Conservation (phyloP, 2,329 filamentous ascomycete species). For the Davidsoniella australis region DNA sequence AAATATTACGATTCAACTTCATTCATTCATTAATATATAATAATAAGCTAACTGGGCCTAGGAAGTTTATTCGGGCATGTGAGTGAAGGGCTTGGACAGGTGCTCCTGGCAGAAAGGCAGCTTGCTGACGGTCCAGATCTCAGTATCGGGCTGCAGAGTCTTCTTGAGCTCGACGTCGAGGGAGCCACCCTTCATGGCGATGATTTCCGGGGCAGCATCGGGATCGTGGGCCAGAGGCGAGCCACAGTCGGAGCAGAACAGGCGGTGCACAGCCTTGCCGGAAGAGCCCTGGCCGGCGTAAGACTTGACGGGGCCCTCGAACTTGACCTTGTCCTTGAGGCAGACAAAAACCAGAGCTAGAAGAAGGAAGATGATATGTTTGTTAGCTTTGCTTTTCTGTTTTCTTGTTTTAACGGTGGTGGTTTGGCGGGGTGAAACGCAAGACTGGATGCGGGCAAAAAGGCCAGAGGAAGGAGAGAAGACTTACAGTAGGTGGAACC, state of each 20-base stretch:
- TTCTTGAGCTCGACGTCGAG: slow-evolving; percentile 49
- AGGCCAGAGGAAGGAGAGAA: background rate
- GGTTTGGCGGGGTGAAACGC: too few species aligned
- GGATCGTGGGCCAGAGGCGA: slow-evolving; percentile 55
- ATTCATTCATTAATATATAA: background rate
- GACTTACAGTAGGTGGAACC: slow-evolving; percentile 50
- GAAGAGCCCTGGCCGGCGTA: slow-evolving; percentile 42
- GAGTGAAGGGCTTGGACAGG: slow-evolving; percentile 42
- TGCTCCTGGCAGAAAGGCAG: slow-evolving; percentile 53
- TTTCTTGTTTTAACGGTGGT: background rate
- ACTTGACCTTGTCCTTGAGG: slow-evolving; percentile 45
- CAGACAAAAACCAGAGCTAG: slow-evolving; percentile 48
- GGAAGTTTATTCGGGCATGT: slow-evolving; percentile 40
- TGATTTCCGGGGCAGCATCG: slow-evolving; percentile 51
- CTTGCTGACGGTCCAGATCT: slow-evolving; percentile 55
- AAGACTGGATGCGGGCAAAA: background rate
- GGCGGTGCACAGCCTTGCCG: slow-evolving; percentile 46
- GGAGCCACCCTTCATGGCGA: slow-evolving; percentile 51
- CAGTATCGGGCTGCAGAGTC: slow-evolving; percentile 48
- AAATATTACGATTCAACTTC: background rate
- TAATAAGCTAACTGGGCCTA: background rate
- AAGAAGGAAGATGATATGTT: background rate
- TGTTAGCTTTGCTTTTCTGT: background rate
- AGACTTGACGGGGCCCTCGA: slow-evolving; percentile 48
- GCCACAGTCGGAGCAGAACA: slow-evolving; percentile 54